A percentile compares a stretch with the other conserved stretches of the same genome.
These are phyloP conservation scores for Capsella bursapastoris DNA, from an alignment of 345 rosid genomes.

Conservation along the genomic window DNA sequence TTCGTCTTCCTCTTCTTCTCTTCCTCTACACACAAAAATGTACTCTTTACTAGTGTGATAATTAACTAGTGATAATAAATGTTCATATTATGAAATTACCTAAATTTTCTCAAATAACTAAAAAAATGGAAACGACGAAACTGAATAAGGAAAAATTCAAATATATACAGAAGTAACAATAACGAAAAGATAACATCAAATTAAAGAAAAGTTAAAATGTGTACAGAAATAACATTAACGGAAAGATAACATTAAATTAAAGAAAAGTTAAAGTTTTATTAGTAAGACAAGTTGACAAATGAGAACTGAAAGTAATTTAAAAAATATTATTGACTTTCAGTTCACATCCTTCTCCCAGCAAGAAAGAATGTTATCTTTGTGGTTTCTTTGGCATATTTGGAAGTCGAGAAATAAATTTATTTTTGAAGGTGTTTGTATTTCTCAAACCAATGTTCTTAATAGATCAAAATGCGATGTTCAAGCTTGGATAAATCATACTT, in stretches of 20 bases:
- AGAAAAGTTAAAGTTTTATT: neutral
- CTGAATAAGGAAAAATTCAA: neutral
- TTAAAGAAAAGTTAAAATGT: too few relatives aligned
- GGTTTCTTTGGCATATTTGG: too few relatives aligned
- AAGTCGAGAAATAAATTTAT: too few relatives aligned
- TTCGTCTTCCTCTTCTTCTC: constrained; percentile 37
- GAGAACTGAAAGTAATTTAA: neutral
- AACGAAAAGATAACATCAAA: neutral
- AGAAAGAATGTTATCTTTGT: too few relatives aligned
- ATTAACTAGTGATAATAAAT: neutral
- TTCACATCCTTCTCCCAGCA: too few relatives aligned
- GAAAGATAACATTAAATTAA: neutral
- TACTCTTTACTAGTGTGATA: neutral
- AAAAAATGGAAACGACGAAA: neutral
- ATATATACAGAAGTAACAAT: neutral
- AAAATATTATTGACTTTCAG: too few relatives aligned
- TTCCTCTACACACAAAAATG: neutral
- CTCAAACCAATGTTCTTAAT: too few relatives aligned
- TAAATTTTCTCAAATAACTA: neutral
- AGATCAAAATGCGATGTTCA: too few relatives aligned
- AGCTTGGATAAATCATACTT: too few relatives aligned
- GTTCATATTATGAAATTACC: neutral
- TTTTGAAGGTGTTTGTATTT: too few relatives aligned
- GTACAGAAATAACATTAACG: neutral
- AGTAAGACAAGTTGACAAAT: neutral